Evolutionary conservation across 2,329 filamentous ascomycete genomes (phyloP), one percentile per base, ranked within the genome.

Genomic region (Penicillium sp.): DNA sequence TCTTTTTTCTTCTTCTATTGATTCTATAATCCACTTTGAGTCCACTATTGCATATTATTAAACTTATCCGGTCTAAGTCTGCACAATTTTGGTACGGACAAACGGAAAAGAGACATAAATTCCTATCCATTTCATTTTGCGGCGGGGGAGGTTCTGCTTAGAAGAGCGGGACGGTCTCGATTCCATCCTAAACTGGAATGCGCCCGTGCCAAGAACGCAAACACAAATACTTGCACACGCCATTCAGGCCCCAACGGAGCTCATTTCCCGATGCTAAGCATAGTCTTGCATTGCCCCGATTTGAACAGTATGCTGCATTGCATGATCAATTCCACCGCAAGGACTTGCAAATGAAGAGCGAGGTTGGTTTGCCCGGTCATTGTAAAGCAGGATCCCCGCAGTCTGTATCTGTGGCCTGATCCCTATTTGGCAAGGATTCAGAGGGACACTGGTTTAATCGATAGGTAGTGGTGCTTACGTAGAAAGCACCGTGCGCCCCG

Each of bases 161-260:
- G 42, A 51, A 46, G 50, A 46, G 14, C 12, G 12, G 20, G 31
- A 41, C 9, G 42, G 29, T 46, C 42, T 52, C 50, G 50, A 46
- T 22, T 25, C 22, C 31, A 25, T 29, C 48, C 35, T n/a, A 29
- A 33, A 37, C 18, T 11, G 33, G 46, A 25, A 37, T 49, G 27
- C 22, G 46, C 23, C 46, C 46, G 46, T 49, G 46, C 46, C 46
- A 49, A 49, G 46, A 37, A 49, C 25, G 15, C 31, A 37, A 49
- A 33, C 8, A 26, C 46, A 49, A 49, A 49, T 49, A 18, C 22
- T 49, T 49, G 31, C 14, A 23, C 8, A 3, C 20, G 31, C 22
- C 8, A 29, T 40, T 27, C 12, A 22, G 18, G 46, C 11, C 22
- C 31, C 23, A 15, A 40, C 40, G 7, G 14, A 49, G 35, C 20